phyloP scores from a whole-genome alignment of 106 monocot genomes.

The Acorus gramineus region DNA sequence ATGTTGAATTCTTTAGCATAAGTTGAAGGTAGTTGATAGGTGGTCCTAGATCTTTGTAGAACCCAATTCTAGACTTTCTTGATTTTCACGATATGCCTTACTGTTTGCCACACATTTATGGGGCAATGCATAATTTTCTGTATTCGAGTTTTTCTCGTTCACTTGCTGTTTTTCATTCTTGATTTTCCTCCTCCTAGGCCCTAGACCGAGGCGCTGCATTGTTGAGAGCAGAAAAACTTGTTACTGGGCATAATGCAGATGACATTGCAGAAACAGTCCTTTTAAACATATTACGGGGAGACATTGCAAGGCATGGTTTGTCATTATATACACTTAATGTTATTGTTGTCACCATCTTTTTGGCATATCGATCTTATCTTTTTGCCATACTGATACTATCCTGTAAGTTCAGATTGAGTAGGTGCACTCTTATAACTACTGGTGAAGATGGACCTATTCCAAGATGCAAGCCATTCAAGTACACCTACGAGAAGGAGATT shows the following conservation, averaged over 20 bases:
- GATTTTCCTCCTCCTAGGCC: conserved; percentile 30
- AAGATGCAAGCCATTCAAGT: conserved; percentile 99
- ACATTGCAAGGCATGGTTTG: conserved; percentile 64
- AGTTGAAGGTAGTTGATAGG: too few species aligned
- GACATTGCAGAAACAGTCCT: conserved; percentile 98
- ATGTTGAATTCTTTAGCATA: too few species aligned
- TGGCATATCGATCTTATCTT: background rate
- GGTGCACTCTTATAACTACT: conserved; percentile 90
- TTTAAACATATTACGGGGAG: conserved; percentile 89
- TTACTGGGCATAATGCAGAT: conserved; percentile 99
- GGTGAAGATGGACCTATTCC: conserved; percentile 99
- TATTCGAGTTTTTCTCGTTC: background rate
- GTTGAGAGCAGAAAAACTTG: conserved; percentile 80
- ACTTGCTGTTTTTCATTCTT: background rate
- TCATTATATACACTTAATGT: too few species aligned
- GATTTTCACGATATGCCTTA: too few species aligned
- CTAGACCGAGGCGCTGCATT: conserved; percentile 95
- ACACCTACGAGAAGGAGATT: conserved; percentile 99
- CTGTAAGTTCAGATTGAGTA: conserved; percentile 56
- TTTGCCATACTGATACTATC: background rate
- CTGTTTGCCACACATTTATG: background rate
- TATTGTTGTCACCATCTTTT: too few species aligned
- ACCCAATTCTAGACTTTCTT: too few species aligned
- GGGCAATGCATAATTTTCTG: background rate
- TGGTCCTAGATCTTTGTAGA: too few species aligned